Base-by-base conservation (phyloP, 345 rosid genomes). In the Rhodamnia argentea region DNA sequence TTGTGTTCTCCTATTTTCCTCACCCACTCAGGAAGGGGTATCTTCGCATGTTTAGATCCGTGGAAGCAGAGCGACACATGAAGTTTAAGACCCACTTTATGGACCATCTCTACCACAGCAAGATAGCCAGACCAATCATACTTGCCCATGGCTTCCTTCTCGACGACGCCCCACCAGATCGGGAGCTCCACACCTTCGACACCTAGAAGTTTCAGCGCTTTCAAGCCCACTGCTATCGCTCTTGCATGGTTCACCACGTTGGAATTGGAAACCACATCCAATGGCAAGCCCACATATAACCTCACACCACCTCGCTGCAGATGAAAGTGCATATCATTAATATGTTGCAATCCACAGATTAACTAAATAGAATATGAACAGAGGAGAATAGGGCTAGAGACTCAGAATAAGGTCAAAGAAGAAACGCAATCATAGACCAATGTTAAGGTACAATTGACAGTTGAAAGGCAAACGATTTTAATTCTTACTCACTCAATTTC, bases 121-220 rank as follows among this genome's bases (percentile, higher is more conserved):
- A 97, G 95, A 91, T 96, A 94, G 53, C 95, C 95, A 3, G 98
- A 94, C 99, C 98, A 97, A 5, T 96, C 88, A n/a, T 95, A 96
- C 86, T 89, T 91, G 4, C 96, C 99, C 88, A 90, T 89, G 57
- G 91, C 92, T 90, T 93, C 98, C 90, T 94, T 97, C 92, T 97
- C 99, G n/a, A 85, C 99, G 3, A 96, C 88, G 47, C 99, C 99
- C 99, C 99, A 97, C 93, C 97, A 97, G 26, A 96, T 88, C 0
- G 98, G 98, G 85, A 97, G 89, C 93, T 97, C 99, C 85, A 97
- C 93, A 32, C 99, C 99, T 85, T 96, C 93, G 5, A 97, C 94
- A 57, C 98, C 99, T 60, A 97, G 89, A 42, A 97, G 90, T 88
- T 95, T 97, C 88, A 97, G 88, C 81, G 99, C 99, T 91, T 87